Conservation (phyloP, 1,284 basidiomycete species). For the Ceratobasidium papillatum region DNA sequence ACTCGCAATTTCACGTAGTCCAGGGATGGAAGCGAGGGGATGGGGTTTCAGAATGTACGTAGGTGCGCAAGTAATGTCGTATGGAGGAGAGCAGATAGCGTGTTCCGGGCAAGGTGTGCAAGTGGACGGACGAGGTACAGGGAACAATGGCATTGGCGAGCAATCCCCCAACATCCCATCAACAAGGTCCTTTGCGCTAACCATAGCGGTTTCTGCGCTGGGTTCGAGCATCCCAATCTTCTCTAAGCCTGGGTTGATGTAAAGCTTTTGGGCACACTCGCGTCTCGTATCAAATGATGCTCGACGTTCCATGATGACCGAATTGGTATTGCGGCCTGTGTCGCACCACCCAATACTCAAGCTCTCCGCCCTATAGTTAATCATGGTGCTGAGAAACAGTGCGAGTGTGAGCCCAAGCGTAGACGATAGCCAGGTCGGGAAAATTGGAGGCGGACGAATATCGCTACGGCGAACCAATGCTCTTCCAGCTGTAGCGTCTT, state of each 20-base stretch:
- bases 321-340: constrained; percentile 52
- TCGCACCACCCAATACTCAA: constrained; percentile 59
- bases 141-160: constrained; percentile 63
- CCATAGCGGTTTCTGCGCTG: neutral
- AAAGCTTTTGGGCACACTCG: constrained; percentile 33
- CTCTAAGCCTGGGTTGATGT: constrained; percentile 14
- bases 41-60: constrained; percentile 78
- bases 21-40: constrained; percentile 60
- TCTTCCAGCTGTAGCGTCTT: constrained; percentile 46
- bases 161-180: constrained; percentile 53
- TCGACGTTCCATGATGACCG: constrained; percentile 50
- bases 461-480: constrained; percentile 38
- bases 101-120: constrained; percentile 89
- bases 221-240: constrained; percentile 17
- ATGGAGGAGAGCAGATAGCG: constrained; percentile 72
- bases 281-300: constrained; percentile 38
- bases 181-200: constrained; percentile 10
- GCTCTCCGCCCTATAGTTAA: constrained; percentile 54
- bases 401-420: constrained; percentile 44
- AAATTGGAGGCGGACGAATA: constrained; percentile 45
- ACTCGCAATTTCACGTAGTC: constrained; percentile 61
- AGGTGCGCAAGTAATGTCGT: constrained; percentile 70
- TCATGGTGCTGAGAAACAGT: constrained; percentile 47
- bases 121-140: constrained; percentile 68
- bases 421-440: constrained; percentile 48